Percentiles rank a stretch among this genome's conserved stretches.
These are phyloP conservation scores for Claviceps humidiphila DNA, from an alignment of 2,329 filamentous ascomycete genomes.

Conservation along the genomic window DNA sequence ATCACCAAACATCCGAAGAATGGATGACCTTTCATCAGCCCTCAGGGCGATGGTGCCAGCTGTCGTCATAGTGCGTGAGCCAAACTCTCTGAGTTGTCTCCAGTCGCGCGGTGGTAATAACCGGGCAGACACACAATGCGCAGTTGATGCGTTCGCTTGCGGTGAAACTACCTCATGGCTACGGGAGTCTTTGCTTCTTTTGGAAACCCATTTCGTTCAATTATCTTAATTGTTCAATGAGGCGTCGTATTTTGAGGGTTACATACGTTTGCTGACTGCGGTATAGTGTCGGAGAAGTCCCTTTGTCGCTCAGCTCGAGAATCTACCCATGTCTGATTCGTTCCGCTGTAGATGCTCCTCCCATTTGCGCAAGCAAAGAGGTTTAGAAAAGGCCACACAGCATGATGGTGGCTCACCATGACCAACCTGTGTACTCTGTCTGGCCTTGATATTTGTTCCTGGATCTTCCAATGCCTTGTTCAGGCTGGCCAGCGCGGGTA, in stretches of 20 bases:
- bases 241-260: neutral
- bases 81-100: too few relatives aligned
- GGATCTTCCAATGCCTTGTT: too few relatives aligned
- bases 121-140: too few relatives aligned
- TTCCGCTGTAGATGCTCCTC: neutral
- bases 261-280: neutral
- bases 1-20: too few relatives aligned
- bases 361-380: neutral
- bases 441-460: too few relatives aligned
- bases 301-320: neutral
- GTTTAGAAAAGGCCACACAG: neutral
- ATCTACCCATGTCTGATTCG: neutral
- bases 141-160: too few relatives aligned
- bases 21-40: too few relatives aligned
- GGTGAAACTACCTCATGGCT: too few relatives aligned
- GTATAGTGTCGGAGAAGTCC: neutral
- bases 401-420: neutral
- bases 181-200: neutral
- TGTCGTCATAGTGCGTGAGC: too few relatives aligned
- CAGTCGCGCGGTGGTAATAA: too few relatives aligned
- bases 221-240: neutral
- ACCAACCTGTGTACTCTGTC: neutral
- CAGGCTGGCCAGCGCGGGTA: too few relatives aligned
- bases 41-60: too few relatives aligned
- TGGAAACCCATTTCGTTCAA: neutral